A percentile compares a stretch with the other conserved stretches of the same genome.
Evolutionary conservation across 352 stramenopile genomes (phyloP).

Genomic region (Aphanomyces euteiches): DNA sequence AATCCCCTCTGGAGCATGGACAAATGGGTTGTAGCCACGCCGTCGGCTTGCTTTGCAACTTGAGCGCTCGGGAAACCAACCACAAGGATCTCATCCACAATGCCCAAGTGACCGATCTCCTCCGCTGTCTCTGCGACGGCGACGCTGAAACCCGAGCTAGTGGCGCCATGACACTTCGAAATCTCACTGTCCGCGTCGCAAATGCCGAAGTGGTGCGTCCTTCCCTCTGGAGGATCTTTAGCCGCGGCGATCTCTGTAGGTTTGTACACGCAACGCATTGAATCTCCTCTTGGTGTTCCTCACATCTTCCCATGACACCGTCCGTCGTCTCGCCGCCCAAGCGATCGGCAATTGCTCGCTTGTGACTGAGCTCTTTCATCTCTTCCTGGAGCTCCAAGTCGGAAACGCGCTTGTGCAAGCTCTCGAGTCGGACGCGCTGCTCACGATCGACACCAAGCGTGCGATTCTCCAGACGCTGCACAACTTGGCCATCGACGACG

Average conservation of each 20-base stretch:
- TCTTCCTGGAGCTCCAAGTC: constrained; percentile 68
- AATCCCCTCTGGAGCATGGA: background rate
- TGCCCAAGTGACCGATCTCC: constrained; percentile 59
- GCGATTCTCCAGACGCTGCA: constrained; percentile 64
- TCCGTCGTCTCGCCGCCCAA: constrained; percentile 61
- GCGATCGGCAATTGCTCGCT: constrained; percentile 72
- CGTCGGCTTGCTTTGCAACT: constrained; percentile 71
- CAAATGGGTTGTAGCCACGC: constrained; percentile 36
- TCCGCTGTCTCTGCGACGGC: constrained; percentile 64
- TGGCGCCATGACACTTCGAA: constrained; percentile 65
- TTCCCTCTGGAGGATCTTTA: background rate
- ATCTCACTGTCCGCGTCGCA: constrained; percentile 62
- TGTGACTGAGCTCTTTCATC: constrained; percentile 63
- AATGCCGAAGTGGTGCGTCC: constrained; percentile 64
- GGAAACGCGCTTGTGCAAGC: constrained; percentile 45
- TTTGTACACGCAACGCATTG: constrained; percentile 68
- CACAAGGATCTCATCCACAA: constrained; percentile 73
- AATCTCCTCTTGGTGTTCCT: constrained; percentile 57
- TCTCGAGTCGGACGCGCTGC: constrained; percentile 36
- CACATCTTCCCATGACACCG: constrained; percentile 47
- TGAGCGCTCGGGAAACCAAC: constrained; percentile 69
- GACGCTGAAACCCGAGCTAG: constrained; percentile 67
- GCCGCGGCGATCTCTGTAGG: background rate
- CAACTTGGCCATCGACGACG: constrained; percentile 61
- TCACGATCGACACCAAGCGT: constrained; percentile 50